Base-by-base conservation (phyloP, 345 rosid genomes). In the Pseudoturritis turrita region DNA sequence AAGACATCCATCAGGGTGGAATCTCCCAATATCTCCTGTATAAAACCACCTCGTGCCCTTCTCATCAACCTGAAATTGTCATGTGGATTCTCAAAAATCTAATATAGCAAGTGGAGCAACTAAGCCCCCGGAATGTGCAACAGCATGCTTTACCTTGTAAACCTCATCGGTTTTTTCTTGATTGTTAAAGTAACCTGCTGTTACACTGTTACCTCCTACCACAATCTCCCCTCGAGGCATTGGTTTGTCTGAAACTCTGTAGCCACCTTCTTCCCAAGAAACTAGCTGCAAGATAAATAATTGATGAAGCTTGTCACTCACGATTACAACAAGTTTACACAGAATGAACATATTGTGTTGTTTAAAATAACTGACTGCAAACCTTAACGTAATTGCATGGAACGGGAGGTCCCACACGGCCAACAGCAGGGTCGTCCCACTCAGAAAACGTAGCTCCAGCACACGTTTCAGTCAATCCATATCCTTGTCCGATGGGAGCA, bases 171-270 rank as follows among this genome's bases (percentile, higher is more conserved):
- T 93, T 75, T 90, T 93, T 74, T 50, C 95, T 62, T 77, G 81
- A 79, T 90, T 84, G 70, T 89, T 89, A 41, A 87, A 90, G 78
- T 90, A 93, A 74, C 98, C 96, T 41, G 84, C 80, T 44, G 97
- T 89, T 22, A 89, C 82, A 75, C 87, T 89, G 78, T 49, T 60
- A 62, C 98, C 98, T 44, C 97, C 98, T 10, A 93, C 74, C 19
- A 90, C 97, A 39, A 93, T 41, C 81, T 93, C 96, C 54, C 98
- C 98, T n/a, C 94, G 85, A 15, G 96, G 92, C 97, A 93, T 89
- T 66, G 98, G 96, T 70, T 82, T 78, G 77, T 93, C 96, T 35
- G 92, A 79, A 55, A 63, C 40, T 62, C 6, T 81, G 73, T 90
- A 93, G 4, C 89, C 89, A 66, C 98, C 97, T 81, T 87, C 96